A percentile compares a stretch with the other conserved stretches of the same genome.
Conservation (phyloP, 192 early-diverging fungal genomes). For the Linnemannia exigua region DNA sequence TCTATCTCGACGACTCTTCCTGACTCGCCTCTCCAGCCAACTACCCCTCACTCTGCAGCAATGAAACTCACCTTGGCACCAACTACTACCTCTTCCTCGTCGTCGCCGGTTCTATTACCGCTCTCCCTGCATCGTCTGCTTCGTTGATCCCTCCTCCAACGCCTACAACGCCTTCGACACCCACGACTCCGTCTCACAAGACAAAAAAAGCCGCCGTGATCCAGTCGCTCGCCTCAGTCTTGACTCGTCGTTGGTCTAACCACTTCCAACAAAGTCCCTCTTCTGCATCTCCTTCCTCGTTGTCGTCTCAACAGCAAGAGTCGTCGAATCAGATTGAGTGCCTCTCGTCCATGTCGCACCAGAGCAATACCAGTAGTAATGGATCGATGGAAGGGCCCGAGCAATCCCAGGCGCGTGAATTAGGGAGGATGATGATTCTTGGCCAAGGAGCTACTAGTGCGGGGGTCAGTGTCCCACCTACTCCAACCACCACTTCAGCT, state of each 20-base stretch:
- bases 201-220: neutral
- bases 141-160: neutral
- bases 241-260: constrained; percentile 31
- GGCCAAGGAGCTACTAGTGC: neutral
- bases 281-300: neutral
- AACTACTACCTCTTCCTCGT: too few species aligned
- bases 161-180: neutral
- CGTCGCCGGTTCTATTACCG: neutral
- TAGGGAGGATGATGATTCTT: neutral
- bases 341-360: neutral
- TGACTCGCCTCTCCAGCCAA: constrained; percentile 2
- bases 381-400: neutral
- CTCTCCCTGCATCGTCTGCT: neutral
- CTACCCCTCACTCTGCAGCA: neutral
- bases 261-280: neutral
- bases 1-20: neutral
- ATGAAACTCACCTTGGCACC: neutral
- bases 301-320: constrained; percentile 10
- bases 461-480: neutral
- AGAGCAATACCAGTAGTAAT: neutral
- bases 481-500: neutral
- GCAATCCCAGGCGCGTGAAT: neutral
- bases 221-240: constrained; percentile 23
- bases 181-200: neutral
- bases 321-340: constrained; percentile 13